A percentile compares a stretch with the other conserved stretches of the same genome.
Conservation (phyloP, 208 protist species). For the Novymonas esmeraldas region DNA sequence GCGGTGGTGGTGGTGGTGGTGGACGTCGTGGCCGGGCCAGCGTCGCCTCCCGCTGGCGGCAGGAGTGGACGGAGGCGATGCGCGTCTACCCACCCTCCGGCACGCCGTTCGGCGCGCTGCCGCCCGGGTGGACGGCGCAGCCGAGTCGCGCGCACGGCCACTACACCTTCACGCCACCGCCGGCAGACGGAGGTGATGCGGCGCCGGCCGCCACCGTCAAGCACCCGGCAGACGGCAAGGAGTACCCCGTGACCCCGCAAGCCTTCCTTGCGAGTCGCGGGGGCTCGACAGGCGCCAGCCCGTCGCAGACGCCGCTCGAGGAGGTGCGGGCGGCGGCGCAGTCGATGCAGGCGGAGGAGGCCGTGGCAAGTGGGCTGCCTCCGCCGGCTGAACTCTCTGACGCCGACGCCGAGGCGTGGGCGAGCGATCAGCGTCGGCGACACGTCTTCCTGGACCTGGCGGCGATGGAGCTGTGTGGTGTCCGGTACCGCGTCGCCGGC, state of each 20-base stretch:
- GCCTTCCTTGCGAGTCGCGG: conserved; percentile 57
- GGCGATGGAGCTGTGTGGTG: conserved; percentile 45
- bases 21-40: conserved; percentile 7
- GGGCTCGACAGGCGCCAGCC: background rate
- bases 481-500: conserved; percentile 43
- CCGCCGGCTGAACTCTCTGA: conserved; percentile 25
- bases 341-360: conserved; percentile 21
- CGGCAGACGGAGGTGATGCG: background rate
- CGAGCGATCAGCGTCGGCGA: conserved; percentile 69
- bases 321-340: conserved; percentile 33
- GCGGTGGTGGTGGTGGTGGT: background rate
- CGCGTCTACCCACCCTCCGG: conserved; percentile 57
- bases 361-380: conserved; percentile 3
- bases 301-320: conserved; percentile 31
- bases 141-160: conserved; percentile 61
- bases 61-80: conserved; percentile 66
- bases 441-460: conserved; percentile 66
- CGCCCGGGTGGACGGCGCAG: conserved; percentile 58
- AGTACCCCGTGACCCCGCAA: conserved; percentile 78
- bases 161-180: conserved; percentile 68
- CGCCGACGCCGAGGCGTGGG: conserved; percentile 51
- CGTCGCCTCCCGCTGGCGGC: conserved; percentile 42
- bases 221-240: conserved; percentile 63
- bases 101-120: conserved; percentile 60
- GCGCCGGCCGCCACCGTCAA: conserved; percentile 49